A percentile compares a stretch with the other conserved stretches of the same genome.
phyloP scores from a whole-genome alignment of 1,284 basidiomycete species.

The Ganoderma lingzhi region DNA sequence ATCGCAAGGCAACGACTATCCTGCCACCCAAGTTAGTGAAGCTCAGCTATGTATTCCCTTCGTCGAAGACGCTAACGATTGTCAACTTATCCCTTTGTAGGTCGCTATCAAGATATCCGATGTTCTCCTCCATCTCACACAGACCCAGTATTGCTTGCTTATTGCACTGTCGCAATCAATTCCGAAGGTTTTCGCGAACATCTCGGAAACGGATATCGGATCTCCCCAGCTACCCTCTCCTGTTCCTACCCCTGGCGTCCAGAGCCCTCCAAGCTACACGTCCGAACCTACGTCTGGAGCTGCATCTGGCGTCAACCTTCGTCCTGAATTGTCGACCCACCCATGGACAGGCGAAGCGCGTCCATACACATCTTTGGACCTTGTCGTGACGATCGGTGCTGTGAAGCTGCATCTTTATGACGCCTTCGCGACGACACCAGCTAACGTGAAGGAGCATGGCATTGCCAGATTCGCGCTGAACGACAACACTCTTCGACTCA shows the following conservation, averaged over 20 bases:
- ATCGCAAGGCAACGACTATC: constrained; percentile 54
- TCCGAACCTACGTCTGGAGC: constrained; percentile 21
- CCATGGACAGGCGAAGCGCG: constrained; percentile 37
- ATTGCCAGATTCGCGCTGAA: constrained; percentile 90
- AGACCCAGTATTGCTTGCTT: constrained; percentile 88
- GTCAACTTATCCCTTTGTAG: constrained; percentile 46
- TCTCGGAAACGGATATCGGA: constrained; percentile 45
- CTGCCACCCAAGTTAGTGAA: constrained; percentile 73
- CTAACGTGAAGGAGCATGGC: constrained; percentile 78
- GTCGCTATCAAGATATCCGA: constrained; percentile 86
- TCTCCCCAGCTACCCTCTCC: constrained; percentile 17
- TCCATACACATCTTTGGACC: constrained; percentile 76
- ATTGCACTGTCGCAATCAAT: constrained; percentile 80
- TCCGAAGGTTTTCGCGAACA: constrained; percentile 68
- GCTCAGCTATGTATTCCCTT: constrained; percentile 11
- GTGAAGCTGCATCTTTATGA: constrained; percentile 96
- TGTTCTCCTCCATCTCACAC: constrained; percentile 89
- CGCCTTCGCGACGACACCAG: constrained; percentile 63
- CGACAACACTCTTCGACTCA: constrained; percentile 82
- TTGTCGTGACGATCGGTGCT: constrained; percentile 78
- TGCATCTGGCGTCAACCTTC: constrained; percentile 50
- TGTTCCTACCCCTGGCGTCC: background rate
- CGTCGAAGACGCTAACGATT: background rate
- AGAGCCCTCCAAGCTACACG: background rate
- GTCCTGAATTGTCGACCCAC: constrained; percentile 62